Evolutionary conservation across 257 asterid species (phyloP).

Genomic region (Thymus mandschuricus): DNA sequence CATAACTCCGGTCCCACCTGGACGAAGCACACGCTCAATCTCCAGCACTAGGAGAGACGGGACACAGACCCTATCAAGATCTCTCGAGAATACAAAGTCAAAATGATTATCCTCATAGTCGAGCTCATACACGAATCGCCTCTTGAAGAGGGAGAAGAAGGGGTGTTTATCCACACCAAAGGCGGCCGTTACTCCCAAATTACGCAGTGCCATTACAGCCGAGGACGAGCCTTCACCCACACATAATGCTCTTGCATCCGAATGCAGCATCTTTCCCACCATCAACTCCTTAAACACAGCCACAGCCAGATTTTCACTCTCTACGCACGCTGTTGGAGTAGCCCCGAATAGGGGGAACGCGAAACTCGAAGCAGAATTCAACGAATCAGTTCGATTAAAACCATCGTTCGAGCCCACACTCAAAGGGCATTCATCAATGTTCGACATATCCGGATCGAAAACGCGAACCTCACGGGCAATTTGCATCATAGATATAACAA

Average conservation of each 20-base stretch:
- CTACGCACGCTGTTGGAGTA: conserved; percentile 28
- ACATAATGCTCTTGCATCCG: conserved; percentile 62
- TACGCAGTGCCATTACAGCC: conserved; percentile 54
- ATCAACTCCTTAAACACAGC: conserved; percentile 63
- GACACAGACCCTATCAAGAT: conserved; percentile 72
- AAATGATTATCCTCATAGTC: conserved; percentile 57
- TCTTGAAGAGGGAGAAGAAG: conserved; percentile 69
- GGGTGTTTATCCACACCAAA: conserved; percentile 67
- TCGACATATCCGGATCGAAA: conserved; percentile 43
- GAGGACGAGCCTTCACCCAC: conserved; percentile 71
- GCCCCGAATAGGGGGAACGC: conserved; percentile 33
- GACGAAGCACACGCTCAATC: conserved; percentile 79
- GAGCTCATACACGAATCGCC: conserved; percentile 81
- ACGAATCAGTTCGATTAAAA: conserved; percentile 35
- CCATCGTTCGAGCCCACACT: conserved; percentile 40
- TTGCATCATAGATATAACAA: conserved; percentile 54
- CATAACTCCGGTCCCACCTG: conserved; percentile 83
- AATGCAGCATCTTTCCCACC: conserved; percentile 57
- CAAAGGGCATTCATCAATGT: conserved; percentile 57
- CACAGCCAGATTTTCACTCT: conserved; percentile 48
- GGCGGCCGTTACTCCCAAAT: conserved; percentile 57
- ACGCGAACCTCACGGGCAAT: conserved; percentile 52
- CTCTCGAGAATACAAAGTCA: conserved; percentile 75
- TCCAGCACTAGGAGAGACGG: conserved; percentile 80
- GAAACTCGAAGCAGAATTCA: conserved; percentile 33